Percentiles rank a stretch among this genome's conserved stretches.
These are phyloP conservation scores for Glycine latifolia DNA, from an alignment of 306 rosid species.

Conservation along the genomic window DNA sequence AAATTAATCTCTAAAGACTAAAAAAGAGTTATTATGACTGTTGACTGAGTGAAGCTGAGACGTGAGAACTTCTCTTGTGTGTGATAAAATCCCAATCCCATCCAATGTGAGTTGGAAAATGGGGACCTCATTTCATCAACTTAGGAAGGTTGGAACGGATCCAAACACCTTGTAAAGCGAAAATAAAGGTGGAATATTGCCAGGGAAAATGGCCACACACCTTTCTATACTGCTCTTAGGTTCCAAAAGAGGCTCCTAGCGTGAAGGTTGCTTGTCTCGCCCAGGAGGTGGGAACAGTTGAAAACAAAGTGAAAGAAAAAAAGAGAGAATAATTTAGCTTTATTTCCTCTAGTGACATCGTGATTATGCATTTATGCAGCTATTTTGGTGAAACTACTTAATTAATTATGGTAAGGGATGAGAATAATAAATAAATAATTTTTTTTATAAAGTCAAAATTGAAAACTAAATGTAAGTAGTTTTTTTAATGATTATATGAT, in stretches of 20 bases:
- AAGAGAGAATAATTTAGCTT: neutral
- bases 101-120: constrained; percentile 17
- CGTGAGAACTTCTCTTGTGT: neutral
- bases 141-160: neutral
- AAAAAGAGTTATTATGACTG: neutral
- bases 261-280: too few species aligned
- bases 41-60: constrained; percentile 16
- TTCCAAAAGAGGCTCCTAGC: neutral
- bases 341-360: neutral
- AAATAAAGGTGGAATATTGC: neutral
- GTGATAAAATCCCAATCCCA: neutral
- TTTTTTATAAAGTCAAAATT: too few species aligned
- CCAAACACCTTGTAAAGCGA: neutral
- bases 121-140: too few species aligned
- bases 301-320: too few species aligned
- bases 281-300: too few species aligned
- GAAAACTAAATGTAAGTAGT: neutral
- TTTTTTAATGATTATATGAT: too few species aligned
- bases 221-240: neutral
- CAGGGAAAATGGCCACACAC: neutral
- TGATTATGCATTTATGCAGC: neutral
- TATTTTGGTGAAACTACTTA: neutral
- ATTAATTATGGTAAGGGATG: neutral
- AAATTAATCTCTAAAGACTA: neutral
- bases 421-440: too few species aligned